phyloP scores from a whole-genome alignment of 495 filamentous ascomycete genomes.

The Pyrenopolyporus hunteri region DNA sequence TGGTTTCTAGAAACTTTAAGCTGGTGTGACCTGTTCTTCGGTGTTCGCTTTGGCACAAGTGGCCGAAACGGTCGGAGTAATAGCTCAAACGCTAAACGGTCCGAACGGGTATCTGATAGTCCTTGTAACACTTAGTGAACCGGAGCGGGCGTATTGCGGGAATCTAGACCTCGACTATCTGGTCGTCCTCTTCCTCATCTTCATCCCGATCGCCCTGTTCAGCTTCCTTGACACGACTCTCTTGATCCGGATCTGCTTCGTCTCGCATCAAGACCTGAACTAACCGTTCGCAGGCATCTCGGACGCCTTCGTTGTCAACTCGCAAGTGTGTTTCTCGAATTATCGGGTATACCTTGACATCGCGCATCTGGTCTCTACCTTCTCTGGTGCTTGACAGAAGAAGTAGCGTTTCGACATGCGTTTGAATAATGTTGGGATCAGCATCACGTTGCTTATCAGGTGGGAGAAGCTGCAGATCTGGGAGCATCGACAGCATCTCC shows the following conservation, averaged over 20 bases:
- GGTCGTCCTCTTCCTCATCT: constrained; percentile 51
- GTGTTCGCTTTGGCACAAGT: neutral
- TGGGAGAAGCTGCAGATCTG: constrained; percentile 85
- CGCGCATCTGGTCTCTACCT: constrained; percentile 74
- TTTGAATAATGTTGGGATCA: constrained; percentile 75
- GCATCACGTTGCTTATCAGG: constrained; percentile 84
- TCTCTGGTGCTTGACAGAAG: constrained; percentile 79
- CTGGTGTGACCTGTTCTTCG: constrained; percentile 1
- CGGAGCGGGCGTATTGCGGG: neutral
- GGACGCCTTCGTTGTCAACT: constrained; percentile 79
- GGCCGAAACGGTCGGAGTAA: constrained; percentile 17
- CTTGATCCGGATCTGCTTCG: constrained; percentile 61
- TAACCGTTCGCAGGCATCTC: constrained; percentile 83
- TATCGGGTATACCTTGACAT: constrained; percentile 84
- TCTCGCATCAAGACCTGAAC: constrained; percentile 93
- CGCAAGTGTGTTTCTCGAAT: constrained; percentile 83
- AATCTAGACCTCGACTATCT: constrained; percentile 54
- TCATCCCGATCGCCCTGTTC: constrained; percentile 67
- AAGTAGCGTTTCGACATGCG: constrained; percentile 85
- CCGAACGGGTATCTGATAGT: neutral
- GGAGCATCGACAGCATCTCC: constrained; percentile 79
- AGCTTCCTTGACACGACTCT: constrained; percentile 24
- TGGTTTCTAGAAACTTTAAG: neutral
- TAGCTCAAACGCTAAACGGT: neutral
- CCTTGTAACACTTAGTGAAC: constrained; percentile 7